Conservation (phyloP, 768 basidiomycete species). For the Trametes elegans region DNA sequence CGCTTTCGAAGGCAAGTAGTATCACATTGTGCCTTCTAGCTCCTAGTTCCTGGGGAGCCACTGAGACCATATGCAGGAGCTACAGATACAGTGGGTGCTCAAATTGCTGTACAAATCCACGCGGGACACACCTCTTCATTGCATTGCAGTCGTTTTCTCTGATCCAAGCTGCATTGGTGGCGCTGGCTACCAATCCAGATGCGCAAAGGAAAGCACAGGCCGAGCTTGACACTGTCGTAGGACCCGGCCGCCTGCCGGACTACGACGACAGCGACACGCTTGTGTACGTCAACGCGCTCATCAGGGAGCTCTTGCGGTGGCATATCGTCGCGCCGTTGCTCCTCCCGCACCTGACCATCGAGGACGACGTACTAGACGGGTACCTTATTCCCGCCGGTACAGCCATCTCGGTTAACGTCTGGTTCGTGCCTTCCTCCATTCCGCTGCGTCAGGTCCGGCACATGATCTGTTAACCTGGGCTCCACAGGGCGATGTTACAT, state of each 20-base stretch:
- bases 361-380: slow-evolving; percentile 17
- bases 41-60: background rate
- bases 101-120: too few relatives aligned
- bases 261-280: slow-evolving; percentile 20
- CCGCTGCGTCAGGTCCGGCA: background rate
- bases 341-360: slow-evolving; percentile 6
- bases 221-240: slow-evolving; percentile 30
- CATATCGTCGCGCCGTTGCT: slow-evolving; percentile 24
- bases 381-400: slow-evolving; percentile 15
- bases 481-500: background rate
- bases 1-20: background rate
- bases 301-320: slow-evolving; percentile 29
- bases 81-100: background rate
- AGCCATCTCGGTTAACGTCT: slow-evolving; percentile 7
- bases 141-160: slow-evolving; percentile 22
- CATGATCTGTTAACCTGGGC: too few relatives aligned
- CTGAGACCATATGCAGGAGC: background rate
- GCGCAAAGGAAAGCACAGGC: slow-evolving; percentile 28
- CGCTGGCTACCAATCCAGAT: slow-evolving; percentile 29
- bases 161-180: slow-evolving; percentile 29
- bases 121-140: too few relatives aligned
- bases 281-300: slow-evolving; percentile 25
- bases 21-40: background rate
- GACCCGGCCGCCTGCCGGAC: slow-evolving; percentile 25
- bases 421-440: background rate